A percentile compares a stretch with the other conserved stretches of the same genome.
Conservation (phyloP, 441 rosid species). For the Pelargonium cotyledonis region DNA sequence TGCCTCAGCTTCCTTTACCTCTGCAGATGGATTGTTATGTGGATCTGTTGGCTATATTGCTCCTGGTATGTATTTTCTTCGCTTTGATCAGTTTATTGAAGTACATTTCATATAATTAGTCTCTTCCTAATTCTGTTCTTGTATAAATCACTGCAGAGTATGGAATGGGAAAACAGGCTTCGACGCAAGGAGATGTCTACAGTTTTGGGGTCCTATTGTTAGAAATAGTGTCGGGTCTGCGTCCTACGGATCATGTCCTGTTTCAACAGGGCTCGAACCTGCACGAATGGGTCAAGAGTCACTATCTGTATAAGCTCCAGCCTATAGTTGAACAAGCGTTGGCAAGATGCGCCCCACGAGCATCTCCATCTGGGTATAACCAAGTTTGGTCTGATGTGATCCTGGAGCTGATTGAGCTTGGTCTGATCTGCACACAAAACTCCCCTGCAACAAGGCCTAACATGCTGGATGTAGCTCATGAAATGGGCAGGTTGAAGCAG, state of each 20-base stretch:
- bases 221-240: slow-evolving; percentile 33
- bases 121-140: not conserved
- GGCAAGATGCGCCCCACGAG: slow-evolving; percentile 29
- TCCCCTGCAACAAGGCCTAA: slow-evolving; percentile 45
- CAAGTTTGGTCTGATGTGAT: slow-evolving; percentile 20
- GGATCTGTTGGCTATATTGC: slow-evolving; percentile 46
- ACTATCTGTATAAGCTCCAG: slow-evolving; percentile 33
- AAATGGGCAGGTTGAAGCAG: slow-evolving; percentile 44
- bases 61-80: slow-evolving; percentile 28
- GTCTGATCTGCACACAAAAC: slow-evolving; percentile 51
- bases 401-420: slow-evolving; percentile 41
- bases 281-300: slow-evolving; percentile 36
- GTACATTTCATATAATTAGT: not conserved
- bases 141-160: slow-evolving; percentile 24
- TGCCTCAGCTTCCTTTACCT: slow-evolving; percentile 19
- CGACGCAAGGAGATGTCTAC: slow-evolving; percentile 37
- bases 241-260: slow-evolving; percentile 31
- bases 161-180: slow-evolving; percentile 30
- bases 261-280: slow-evolving; percentile 26
- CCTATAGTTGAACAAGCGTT: slow-evolving; percentile 37
- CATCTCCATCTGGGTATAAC: slow-evolving; percentile 42
- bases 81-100: not conserved
- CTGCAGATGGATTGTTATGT: slow-evolving; percentile 35
- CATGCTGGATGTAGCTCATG: slow-evolving; percentile 55
- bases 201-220: slow-evolving; percentile 39